These are phyloP conservation scores for Backusella tuberculispora DNA, from an alignment of 192 early-diverging fungal species.

Conservation along the genomic window DNA sequence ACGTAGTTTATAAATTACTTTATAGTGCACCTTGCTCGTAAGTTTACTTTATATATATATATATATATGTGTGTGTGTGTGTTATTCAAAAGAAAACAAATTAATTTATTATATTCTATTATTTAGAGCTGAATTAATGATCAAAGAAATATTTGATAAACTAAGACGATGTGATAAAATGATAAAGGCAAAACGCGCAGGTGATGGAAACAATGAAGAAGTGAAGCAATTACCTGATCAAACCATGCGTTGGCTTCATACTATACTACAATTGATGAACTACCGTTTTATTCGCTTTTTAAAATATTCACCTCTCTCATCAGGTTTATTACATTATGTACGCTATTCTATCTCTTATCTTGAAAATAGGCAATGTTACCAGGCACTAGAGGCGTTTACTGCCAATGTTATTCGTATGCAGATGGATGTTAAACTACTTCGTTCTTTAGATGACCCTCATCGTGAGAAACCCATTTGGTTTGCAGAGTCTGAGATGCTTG, in stretches of 20 bases:
- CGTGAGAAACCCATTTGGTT: conserved; percentile 63
- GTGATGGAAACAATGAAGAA: conserved; percentile 30
- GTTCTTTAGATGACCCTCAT: conserved; percentile 56
- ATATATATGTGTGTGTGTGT: neutral
- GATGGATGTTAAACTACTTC: conserved; percentile 52
- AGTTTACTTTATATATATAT: conserved; percentile 16
- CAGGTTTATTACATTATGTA: conserved; percentile 69
- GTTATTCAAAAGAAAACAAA: too few species aligned
- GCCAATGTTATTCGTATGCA: conserved; percentile 54
- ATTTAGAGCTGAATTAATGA: conserved; percentile 62
- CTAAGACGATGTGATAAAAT: conserved; percentile 68
- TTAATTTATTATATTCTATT: conserved; percentile 19
- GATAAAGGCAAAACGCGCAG: conserved; percentile 47
- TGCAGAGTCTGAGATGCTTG: conserved; percentile 63
- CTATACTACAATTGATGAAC: conserved; percentile 73
- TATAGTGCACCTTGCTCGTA: conserved; percentile 77
- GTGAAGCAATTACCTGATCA: conserved; percentile 41
- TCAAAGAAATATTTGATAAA: conserved; percentile 75
- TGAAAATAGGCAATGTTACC: conserved; percentile 69
- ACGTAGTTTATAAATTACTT: conserved; percentile 78
- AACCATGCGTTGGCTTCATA: conserved; percentile 70
- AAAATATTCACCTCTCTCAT: conserved; percentile 68
- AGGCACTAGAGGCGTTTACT: conserved; percentile 69
- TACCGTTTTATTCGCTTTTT: conserved; percentile 74
- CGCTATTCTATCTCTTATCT: conserved; percentile 67